phyloP scores from a whole-genome alignment of 257 asterid genomes.

The Nicotiana otophora region DNA sequence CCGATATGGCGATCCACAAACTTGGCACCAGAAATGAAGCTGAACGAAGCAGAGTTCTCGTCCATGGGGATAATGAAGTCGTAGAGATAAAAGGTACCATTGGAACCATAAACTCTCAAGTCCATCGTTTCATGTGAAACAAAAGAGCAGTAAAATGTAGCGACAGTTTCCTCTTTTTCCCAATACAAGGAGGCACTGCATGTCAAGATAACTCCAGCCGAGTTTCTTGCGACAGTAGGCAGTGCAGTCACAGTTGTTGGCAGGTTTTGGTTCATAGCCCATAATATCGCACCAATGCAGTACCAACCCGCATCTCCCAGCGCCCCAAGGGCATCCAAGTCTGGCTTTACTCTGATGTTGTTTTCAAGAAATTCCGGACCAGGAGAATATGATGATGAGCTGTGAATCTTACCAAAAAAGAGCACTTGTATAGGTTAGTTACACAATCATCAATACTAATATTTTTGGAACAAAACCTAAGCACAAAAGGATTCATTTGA shows the following conservation, averaged over 20 bases:
- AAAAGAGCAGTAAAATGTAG: slow-evolving; percentile 67
- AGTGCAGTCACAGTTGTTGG: slow-evolving; percentile 65
- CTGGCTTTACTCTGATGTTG: slow-evolving; percentile 58
- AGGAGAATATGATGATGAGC: slow-evolving; percentile 50
- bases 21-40: slow-evolving; percentile 49
- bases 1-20: slow-evolving; percentile 60
- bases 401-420: slow-evolving; percentile 44
- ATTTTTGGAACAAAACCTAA: not conserved
- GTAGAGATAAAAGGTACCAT: slow-evolving; percentile 43
- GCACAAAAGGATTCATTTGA: not conserved
- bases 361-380: slow-evolving; percentile 43
- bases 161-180: slow-evolving; percentile 47
- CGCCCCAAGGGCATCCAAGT: slow-evolving; percentile 68
- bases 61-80: slow-evolving; percentile 53
- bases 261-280: slow-evolving; percentile 58
- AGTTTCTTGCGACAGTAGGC: slow-evolving; percentile 37
- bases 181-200: slow-evolving; percentile 62
- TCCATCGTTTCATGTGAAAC: slow-evolving; percentile 59
- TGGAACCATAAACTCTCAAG: slow-evolving; percentile 41
- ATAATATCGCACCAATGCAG: slow-evolving; percentile 68
- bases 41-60: slow-evolving; percentile 44
- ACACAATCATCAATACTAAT: not conserved
- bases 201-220: slow-evolving; percentile 56
- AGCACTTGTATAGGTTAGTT: not conserved
- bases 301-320: slow-evolving; percentile 83